Percentiles rank a stretch among this genome's conserved stretches.
These are phyloP conservation scores for Solanum chacoense DNA, from an alignment of 305 asterid species.

Conservation along the genomic window DNA sequence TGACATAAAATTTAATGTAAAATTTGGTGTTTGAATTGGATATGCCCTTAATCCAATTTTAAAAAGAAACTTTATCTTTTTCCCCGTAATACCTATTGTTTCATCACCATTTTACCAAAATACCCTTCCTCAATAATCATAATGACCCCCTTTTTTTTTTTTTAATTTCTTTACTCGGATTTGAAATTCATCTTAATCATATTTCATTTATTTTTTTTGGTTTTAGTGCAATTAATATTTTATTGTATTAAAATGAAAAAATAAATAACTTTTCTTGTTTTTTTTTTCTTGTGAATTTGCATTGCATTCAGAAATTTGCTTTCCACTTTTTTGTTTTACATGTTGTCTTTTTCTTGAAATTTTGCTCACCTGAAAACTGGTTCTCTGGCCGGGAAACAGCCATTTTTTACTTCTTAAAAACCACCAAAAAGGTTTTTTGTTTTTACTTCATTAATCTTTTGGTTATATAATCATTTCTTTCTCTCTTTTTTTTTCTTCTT, in stretches of 20 bases:
- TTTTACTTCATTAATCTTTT: neutral
- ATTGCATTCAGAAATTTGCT: neutral
- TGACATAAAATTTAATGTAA: no score
- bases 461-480: neutral
- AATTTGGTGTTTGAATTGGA: no score
- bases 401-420: neutral
- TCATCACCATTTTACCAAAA: neutral
- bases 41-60: neutral
- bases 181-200: slow-evolving; percentile 24
- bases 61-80: slow-evolving; percentile 19
- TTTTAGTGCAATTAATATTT: slow-evolving; percentile 10
- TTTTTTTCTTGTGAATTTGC: neutral
- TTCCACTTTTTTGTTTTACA: neutral
- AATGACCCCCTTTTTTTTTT: neutral
- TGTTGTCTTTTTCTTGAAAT: neutral
- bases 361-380: neutral
- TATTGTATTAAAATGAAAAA: neutral
- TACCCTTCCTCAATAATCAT: slow-evolving; percentile 2
- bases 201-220: slow-evolving; percentile 25
- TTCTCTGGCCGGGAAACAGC: slow-evolving; percentile 9
- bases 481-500: neutral
- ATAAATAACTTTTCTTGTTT: neutral
- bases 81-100: slow-evolving; percentile 5
- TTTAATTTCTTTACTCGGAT: slow-evolving; percentile 21
- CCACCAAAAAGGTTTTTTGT: neutral